Conservation (phyloP, 371 early-diverging fungal species). For the Blakeslea trispora region DNA sequence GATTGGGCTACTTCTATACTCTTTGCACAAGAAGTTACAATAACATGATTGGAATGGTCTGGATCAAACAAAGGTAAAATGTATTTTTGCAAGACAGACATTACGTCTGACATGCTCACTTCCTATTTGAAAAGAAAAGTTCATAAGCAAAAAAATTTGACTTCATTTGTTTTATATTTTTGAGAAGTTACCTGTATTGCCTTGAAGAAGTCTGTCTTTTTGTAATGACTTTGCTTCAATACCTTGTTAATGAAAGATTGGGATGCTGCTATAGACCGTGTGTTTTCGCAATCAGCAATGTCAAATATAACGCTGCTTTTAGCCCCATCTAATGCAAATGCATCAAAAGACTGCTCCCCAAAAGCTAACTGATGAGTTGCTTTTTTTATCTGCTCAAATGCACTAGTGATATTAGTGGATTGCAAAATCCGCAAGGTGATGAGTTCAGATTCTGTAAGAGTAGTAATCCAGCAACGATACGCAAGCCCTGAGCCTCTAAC, state of each 20-base stretch:
- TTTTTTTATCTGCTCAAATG: conserved; percentile 43
- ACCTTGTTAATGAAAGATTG: conserved; percentile 53
- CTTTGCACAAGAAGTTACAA: conserved; percentile 45
- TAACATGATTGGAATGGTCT: conserved; percentile 44
- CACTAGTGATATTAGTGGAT: conserved; percentile 51
- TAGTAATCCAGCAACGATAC: conserved; percentile 45
- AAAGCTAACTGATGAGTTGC: conserved; percentile 42
- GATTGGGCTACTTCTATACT: conserved; percentile 31
- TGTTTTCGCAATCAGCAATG: conserved; percentile 51
- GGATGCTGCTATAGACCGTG: conserved; percentile 43
- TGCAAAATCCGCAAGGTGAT: conserved; percentile 48
- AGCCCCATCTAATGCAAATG: conserved; percentile 53
- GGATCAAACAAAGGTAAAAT: conserved; percentile 44
- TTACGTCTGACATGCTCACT: conserved; percentile 39
- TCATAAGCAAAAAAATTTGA: too few relatives aligned
- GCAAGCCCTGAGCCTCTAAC: conserved; percentile 62
- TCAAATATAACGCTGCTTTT: conserved; percentile 57
- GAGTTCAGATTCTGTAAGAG: conserved; percentile 45
- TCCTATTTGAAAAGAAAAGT: conserved; percentile 11
- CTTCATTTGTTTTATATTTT: too few relatives aligned
- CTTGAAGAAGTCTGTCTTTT: conserved; percentile 43
- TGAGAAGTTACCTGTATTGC: conserved; percentile 29
- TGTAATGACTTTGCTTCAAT: conserved; percentile 41
- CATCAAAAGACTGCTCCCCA: conserved; percentile 35
- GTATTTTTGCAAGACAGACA: conserved; percentile 26